Conservation (phyloP, 148 eudicot genomes). For the Fagopyrum homotropicum region DNA sequence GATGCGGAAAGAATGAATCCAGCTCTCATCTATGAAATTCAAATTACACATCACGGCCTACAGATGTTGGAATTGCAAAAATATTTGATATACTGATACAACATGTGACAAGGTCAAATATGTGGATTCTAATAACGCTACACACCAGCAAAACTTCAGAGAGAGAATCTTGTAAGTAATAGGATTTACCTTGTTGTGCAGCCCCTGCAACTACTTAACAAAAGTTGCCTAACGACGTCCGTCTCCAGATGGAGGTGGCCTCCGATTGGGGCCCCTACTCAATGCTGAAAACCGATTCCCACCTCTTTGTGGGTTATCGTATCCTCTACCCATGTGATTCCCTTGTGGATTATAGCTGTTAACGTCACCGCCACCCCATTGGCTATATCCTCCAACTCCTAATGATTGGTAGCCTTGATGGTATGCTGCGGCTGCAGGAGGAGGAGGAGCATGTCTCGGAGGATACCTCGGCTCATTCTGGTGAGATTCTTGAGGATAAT, state of each 20-base stretch:
- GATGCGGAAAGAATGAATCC: neutral
- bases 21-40: neutral
- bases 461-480: conserved; percentile 23
- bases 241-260: conserved; percentile 34
- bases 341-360: conserved; percentile 22
- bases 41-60: neutral
- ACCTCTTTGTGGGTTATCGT: conserved; percentile 30
- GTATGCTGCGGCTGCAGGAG: conserved; percentile 17
- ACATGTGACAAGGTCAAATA: neutral
- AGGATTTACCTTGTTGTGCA: neutral
- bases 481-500: conserved; percentile 15
- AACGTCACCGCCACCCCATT: conserved; percentile 23
- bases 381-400: conserved; percentile 33
- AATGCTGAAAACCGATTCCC: conserved; percentile 54
- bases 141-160: neutral
- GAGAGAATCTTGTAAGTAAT: neutral
- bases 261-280: conserved; percentile 36
- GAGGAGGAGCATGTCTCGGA: conserved; percentile 10
- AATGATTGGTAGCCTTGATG: conserved; percentile 28
- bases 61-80: neutral
- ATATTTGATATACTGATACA: neutral
- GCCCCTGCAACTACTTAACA: neutral
- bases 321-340: conserved; percentile 34
- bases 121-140: conserved; percentile 1
- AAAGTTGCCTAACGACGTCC: conserved; percentile 27